Base-by-base conservation (phyloP, 208 protist genomes). In the Wallacemonas sp. region DNA sequence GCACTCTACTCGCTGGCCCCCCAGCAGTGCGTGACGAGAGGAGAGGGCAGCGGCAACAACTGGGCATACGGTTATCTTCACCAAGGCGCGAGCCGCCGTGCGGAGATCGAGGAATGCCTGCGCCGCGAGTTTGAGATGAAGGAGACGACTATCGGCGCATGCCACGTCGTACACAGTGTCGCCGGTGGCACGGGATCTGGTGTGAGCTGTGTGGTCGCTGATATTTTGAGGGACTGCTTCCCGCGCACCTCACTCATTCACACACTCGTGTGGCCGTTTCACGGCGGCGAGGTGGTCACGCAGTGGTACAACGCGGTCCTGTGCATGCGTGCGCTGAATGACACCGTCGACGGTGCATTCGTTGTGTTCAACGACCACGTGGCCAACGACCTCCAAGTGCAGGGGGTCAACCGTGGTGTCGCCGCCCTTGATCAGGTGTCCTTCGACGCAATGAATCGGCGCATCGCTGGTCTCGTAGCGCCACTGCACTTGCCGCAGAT, bases 121-220 rank as follows among this genome's bases (percentile, higher is more conserved):
- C 85, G 86, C 2, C 74, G 79, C 15, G 87, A 97, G 61, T 63
- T 70, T 26, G 94, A 97, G 71, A 42, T 48, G 15, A 68, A 71
- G 26, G 94, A 89, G 26, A 71, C 67, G n/a, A 61, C 67, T 12
- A 67, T 90, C 15, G 50, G 55, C 17, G 78, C 66, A 17, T 84
- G 88, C 62, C 87, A 94, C 37, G 79, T 96, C 15, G 39, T 97
- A 54, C 91, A 95, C 63, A 90, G 81, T 54, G 53, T 96, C 10
- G 91, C 89, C 1, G 94, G 94, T 9, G 94, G 94, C 21, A 98
- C 94, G 3, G 94, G 94, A 17, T 91, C 83, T 29, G 94, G 94
- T 0, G 84, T 98, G 21, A 81, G 92, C 34, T 92, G 76, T 39
- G 60, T 89, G 3, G 76, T 97, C 1, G 66, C 91, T 1, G 89